Conservation (phyloP, 1,284 basidiomycete species). For the Stygiomarasmius scandens region DNA sequence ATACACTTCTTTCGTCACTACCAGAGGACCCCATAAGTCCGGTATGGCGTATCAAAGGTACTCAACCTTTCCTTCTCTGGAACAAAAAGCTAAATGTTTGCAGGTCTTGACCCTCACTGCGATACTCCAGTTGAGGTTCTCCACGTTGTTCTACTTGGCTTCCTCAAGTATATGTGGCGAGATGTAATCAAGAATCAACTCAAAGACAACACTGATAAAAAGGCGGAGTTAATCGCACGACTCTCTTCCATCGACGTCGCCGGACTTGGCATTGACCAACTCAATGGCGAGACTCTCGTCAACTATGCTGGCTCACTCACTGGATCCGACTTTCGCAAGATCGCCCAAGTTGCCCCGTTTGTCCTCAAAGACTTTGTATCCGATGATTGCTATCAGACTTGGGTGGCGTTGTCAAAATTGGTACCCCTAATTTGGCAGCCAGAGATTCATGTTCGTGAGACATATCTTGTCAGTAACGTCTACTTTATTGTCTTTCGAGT, state of each 20-base stretch:
- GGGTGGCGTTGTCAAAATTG: conserved; percentile 33
- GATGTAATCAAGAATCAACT: conserved; percentile 31
- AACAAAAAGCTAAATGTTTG: neutral
- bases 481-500: no score
- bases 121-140: conserved; percentile 41
- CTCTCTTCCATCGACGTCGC: conserved; percentile 3
- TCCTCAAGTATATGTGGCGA: conserved; percentile 42
- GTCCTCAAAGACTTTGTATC: conserved; percentile 1
- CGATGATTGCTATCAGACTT: conserved; percentile 21
- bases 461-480: conserved; percentile 27
- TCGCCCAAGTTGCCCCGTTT: conserved; percentile 9
- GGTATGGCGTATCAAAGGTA: conserved; percentile 27
- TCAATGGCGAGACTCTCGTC: conserved; percentile 2
- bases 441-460: conserved; percentile 31
- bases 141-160: conserved; percentile 39
- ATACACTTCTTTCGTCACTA: conserved; percentile 12
- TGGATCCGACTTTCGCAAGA: conserved; percentile 9
- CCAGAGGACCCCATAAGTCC: conserved; percentile 26
- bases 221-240: neutral
- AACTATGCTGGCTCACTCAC: conserved; percentile 10
- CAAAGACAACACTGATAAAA: conserved; percentile 18
- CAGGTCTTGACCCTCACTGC: conserved; percentile 35
- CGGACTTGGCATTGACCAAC: neutral
- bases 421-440: conserved; percentile 40
- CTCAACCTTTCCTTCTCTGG: neutral